Conservation (phyloP, 2,329 filamentous ascomycete species). For the Neurospora crassa region DNA sequence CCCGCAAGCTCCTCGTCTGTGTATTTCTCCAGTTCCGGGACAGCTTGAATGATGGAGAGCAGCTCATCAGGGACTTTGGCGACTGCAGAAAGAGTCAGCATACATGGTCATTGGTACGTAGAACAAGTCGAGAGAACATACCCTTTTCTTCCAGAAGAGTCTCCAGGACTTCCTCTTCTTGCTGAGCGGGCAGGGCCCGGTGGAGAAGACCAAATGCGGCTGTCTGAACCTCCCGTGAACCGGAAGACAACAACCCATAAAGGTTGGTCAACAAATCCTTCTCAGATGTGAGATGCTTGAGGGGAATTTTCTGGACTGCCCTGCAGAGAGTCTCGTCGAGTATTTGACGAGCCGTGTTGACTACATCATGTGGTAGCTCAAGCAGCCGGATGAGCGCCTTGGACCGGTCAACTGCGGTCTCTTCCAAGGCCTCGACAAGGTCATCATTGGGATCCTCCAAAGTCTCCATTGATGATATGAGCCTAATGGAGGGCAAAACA, state of each 20-base stretch:
- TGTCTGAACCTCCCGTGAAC: slow-evolving; percentile 66
- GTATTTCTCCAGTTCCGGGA: slow-evolving; percentile 61
- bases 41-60: slow-evolving; percentile 70
- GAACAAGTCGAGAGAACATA: slow-evolving; percentile 17
- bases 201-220: slow-evolving; percentile 76
- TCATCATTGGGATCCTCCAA: slow-evolving; percentile 77
- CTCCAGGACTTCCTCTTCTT: slow-evolving; percentile 77
- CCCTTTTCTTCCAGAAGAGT: slow-evolving; percentile 58
- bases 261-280: slow-evolving; percentile 55
- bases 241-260: slow-evolving; percentile 66
- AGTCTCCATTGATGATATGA: slow-evolving; percentile 54
- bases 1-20: slow-evolving; percentile 55
- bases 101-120: background rate
- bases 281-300: slow-evolving; percentile 37
- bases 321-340: slow-evolving; percentile 67
- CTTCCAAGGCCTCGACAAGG: slow-evolving; percentile 62
- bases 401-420: slow-evolving; percentile 46
- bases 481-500: slow-evolving; percentile 61
- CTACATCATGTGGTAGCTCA: slow-evolving; percentile 29
- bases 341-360: slow-evolving; percentile 38
- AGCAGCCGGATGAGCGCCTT: slow-evolving; percentile 54
- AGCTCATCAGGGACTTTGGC: slow-evolving; percentile 76
- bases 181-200: slow-evolving; percentile 63
- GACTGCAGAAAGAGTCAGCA: slow-evolving; percentile 24
- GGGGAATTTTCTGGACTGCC: slow-evolving; percentile 54